Conservation (phyloP, 208 protist species). For the Trypanosoma cruzi region DNA sequence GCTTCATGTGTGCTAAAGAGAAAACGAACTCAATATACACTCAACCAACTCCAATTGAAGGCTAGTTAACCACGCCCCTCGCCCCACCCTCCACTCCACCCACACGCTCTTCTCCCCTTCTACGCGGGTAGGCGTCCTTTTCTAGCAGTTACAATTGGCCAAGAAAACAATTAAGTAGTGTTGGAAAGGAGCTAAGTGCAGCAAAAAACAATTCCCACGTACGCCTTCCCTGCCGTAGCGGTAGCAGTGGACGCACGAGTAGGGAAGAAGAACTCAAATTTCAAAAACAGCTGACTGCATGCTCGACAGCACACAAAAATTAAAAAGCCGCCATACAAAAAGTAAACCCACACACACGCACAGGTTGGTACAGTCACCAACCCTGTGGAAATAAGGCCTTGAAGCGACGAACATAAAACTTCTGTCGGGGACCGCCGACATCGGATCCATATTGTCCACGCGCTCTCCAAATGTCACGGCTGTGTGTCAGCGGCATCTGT, state of each 20-base stretch:
- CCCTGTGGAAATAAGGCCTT: conserved; percentile 90
- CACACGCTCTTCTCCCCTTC: neutral
- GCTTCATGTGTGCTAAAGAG: neutral
- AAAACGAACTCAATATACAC: too few relatives aligned
- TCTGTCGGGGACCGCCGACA: conserved; percentile 83
- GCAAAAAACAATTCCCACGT: too few relatives aligned
- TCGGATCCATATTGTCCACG: conserved; percentile 88
- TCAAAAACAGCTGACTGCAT: too few relatives aligned
- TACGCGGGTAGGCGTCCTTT: neutral
- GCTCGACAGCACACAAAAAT: too few relatives aligned
- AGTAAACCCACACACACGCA: neutral
- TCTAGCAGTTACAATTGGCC: neutral
- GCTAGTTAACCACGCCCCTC: too few relatives aligned
- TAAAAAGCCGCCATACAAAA: too few relatives aligned
- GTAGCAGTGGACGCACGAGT: too few relatives aligned
- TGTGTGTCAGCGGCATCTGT: conserved; percentile 67
- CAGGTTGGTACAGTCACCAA: conserved; percentile 43
- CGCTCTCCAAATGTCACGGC: conserved; percentile 81
- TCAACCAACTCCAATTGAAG: neutral
- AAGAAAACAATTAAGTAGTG: too few relatives aligned
- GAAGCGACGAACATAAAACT: conserved; percentile 88
- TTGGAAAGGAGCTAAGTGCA: too few relatives aligned
- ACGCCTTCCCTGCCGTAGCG: too few relatives aligned
- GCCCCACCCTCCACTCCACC: neutral
- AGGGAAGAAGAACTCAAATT: too few relatives aligned